phyloP scores from a whole-genome alignment of 169 alveolate species.

The Besnoitia besnoiti region DNA sequence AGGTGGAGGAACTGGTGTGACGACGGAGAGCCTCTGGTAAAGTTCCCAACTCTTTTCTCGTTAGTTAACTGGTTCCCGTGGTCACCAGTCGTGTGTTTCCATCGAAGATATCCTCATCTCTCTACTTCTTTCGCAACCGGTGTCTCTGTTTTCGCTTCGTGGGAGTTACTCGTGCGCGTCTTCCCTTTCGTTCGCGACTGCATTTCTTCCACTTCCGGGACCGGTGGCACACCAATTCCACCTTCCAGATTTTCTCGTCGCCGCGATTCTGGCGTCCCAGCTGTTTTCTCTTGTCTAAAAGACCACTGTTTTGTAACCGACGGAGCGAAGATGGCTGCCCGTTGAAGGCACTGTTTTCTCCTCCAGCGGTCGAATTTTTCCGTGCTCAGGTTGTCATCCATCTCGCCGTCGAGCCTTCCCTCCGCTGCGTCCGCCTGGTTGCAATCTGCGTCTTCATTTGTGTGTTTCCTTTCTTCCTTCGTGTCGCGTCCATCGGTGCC shows the following conservation, averaged over 20 bases:
- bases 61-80: background rate
- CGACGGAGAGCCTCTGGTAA: background rate
- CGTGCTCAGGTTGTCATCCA: background rate
- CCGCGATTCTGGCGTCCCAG: background rate
- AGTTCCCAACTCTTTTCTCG: background rate
- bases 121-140: background rate
- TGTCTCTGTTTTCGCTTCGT: background rate
- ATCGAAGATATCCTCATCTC: background rate
- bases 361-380: background rate
- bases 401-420: background rate
- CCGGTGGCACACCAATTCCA: background rate
- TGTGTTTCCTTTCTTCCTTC: background rate
- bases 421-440: background rate
- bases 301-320: background rate
- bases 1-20: background rate
- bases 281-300: background rate
- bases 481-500: background rate
- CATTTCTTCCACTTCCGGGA: background rate
- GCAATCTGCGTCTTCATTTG: background rate
- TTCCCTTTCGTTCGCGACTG: background rate
- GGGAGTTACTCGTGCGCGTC: background rate
- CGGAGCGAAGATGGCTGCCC: background rate
- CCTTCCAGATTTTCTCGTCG: background rate
- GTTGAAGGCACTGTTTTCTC: background rate
- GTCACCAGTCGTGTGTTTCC: background rate